These are phyloP conservation scores for Crithidia acanthocephali DNA, from an alignment of 208 protist genomes.

Conservation along the genomic window DNA sequence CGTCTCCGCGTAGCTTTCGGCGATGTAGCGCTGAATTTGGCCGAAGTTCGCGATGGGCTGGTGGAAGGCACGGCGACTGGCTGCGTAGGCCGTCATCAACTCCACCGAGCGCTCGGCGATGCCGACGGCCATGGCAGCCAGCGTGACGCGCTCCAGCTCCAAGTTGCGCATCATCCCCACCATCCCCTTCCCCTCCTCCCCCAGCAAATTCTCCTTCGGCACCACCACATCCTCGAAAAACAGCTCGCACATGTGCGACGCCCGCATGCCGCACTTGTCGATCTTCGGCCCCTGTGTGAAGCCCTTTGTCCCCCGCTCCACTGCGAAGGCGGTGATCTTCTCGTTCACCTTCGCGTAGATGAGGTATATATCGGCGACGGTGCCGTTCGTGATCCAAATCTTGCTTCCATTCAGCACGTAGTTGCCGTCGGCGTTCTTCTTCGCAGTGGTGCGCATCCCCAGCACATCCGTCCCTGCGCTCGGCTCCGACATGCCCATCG, in stretches of 20 bases:
- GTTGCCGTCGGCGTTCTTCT: constrained; percentile 59
- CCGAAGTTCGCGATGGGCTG: constrained; percentile 91
- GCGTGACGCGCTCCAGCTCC: constrained; percentile 78
- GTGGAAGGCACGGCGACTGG: constrained; percentile 92
- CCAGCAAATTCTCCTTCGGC: constrained; percentile 66
- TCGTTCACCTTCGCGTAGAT: constrained; percentile 97
- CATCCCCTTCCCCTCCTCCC: constrained; percentile 65
- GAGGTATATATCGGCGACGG: constrained; percentile 95
- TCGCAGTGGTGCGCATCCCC: constrained; percentile 93
- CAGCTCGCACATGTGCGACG: constrained; percentile 79
- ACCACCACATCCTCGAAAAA: constrained; percentile 79
- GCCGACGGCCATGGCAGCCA: constrained; percentile 84
- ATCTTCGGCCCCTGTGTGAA: constrained; percentile 75
- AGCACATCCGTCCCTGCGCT: constrained; percentile 95
- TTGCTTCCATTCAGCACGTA: constrained; percentile 97
- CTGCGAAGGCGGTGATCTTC: constrained; percentile 69
- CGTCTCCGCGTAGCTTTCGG: constrained; percentile 94
- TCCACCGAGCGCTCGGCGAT: constrained; percentile 82
- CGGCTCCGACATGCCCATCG: constrained; percentile 97
- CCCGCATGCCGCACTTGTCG: constrained; percentile 85
- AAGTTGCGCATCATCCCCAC: constrained; percentile 87
- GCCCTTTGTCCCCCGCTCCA: constrained; percentile 63
- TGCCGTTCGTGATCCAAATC: constrained; percentile 98
- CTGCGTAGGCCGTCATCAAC: constrained; percentile 87
- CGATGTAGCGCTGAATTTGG: constrained; percentile 96